Base-by-base conservation (phyloP, 2,329 filamentous ascomycete species). In the Chaetothyriales sp. region DNA sequence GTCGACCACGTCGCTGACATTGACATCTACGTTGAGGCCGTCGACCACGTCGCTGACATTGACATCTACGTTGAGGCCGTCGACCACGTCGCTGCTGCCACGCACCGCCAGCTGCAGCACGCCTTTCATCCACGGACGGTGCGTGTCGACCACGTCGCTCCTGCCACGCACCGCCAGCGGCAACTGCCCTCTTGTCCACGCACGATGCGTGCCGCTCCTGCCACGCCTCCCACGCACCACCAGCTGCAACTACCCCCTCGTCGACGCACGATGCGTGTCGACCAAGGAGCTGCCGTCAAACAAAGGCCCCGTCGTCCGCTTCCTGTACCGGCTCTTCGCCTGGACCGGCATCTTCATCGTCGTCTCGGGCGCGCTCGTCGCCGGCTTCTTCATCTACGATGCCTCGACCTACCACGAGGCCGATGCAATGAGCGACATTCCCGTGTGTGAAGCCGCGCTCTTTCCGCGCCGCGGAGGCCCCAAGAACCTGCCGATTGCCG, bases 301-400 rank as follows among this genome's bases (percentile, higher is more conserved):
- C 48, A 63, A 50, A 57, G 66, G 65, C 58, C 69, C 58, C 28
- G 29, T 74, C 9, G 56, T 70, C 7, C 71, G 71, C 46, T 81
- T 85, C 62, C 66, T 80, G 46, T 87, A 86, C 65, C 78, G 85
- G 59, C 74, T 78, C 29, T 83, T 89, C 33, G 81, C 85, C 2
- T 78, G 78, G 61, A 68, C 87, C 19, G 92, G 92, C 43, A 81
- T 86, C 53, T 85, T 90, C 48, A 76, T 92, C 40, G 73, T 83
- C 6, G 75, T 90, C 48, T 66, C 86, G 51, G 82, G 85, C 33
- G 70, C 77, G 2, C 75, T 85, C 5, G 76, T 97, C 5, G 69
- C 89, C 18, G 85, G 76, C 47, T 95, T 98, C 74, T 98, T 98
- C 70, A 61, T 92, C 61, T 98, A 94, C 71, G 92, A 98, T 72